Base-by-base conservation (phyloP, 2,329 filamentous ascomycete species). In the Polytolypa hystricis region DNA sequence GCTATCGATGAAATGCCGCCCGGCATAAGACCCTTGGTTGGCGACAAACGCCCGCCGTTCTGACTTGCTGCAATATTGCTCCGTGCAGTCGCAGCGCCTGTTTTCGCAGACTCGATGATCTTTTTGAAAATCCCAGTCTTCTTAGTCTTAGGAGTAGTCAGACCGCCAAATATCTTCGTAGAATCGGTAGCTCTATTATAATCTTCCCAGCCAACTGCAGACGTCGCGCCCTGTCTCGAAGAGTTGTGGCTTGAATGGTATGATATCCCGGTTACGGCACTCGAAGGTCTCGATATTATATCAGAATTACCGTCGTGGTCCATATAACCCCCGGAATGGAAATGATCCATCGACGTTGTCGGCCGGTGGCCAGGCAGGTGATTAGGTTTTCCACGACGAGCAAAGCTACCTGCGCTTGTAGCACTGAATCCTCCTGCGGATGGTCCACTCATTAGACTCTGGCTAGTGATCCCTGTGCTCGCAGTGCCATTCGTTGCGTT, bases 71-170 rank as follows among this genome's bases (percentile, higher is more conserved):
- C 81, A 46, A 95, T 84, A 45, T 81, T 93, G 46, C 81, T 91
- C 43, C 89, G 76, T 36, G 84, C 85, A 54, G 79, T 93, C 2
- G 89, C 89, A 21, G 93, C 87, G 20, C 86, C 85, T 0, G 89
- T 95, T 64, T 93, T 95, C 11, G 87, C 89, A 2, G 84, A 85
- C 46, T 94, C 87, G 19, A 95, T 76, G 49, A 96, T 89, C 54
- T 93, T 93, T 60, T 89, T 91, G 69, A 96, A 91, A 52, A 96
- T 93, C 33, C 85, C 89, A 43, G 80, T 79, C 57, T 85, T 91
- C 44, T 84, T 85, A 1, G 77, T 70, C 60, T 87, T 82, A 0
- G 86, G 86, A 7, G 73, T 70, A 9, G 65, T 67, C 6, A 96
- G 71, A 0, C 89, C 87, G 27, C 89, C 89, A 4, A 95, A 69